A percentile compares a stretch with the other conserved stretches of the same genome.
Evolutionary conservation across 441 rosid species (phyloP).

Genomic region (Cnidoscolus chayamansa): DNA sequence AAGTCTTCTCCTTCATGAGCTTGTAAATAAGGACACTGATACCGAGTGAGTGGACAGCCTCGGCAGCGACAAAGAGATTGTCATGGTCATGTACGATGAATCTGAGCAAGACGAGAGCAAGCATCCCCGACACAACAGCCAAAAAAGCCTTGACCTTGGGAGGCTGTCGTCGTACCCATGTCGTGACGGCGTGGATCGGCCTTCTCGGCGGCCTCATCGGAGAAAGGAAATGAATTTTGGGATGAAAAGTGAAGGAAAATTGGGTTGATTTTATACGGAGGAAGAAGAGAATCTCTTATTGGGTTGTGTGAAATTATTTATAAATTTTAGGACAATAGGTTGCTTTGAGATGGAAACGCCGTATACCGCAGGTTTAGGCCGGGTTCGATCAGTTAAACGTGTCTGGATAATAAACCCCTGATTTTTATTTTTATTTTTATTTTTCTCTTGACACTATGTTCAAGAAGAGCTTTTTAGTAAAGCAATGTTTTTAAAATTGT

Average conservation of each 20-base stretch:
- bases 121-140: constrained; percentile 90
- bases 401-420: too few species aligned
- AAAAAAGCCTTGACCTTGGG: constrained; percentile 95
- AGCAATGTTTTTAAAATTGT: too few species aligned
- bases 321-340: too few species aligned
- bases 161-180: constrained; percentile 93
- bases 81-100: constrained; percentile 94
- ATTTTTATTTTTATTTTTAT: too few species aligned
- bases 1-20: constrained; percentile 91
- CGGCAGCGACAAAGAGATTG: constrained; percentile 96
- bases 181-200: constrained; percentile 68
- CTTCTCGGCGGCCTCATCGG: constrained; percentile 54
- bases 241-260: not conserved
- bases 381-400: too few species aligned
- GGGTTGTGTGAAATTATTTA: too few species aligned
- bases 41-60: constrained; percentile 95
- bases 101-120: constrained; percentile 77
- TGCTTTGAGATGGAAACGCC: too few species aligned
- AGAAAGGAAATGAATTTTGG: not conserved
- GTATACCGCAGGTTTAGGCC: too few species aligned
- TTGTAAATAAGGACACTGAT: constrained; percentile 91
- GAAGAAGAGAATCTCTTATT: too few species aligned
- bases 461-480: too few species aligned
- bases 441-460: too few species aligned
- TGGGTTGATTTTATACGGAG: too few species aligned